Percentiles rank a stretch among this genome's conserved stretches.
Evolutionary conservation across 2,329 filamentous ascomycete species (phyloP).

Genomic region (Cordyceps sp.): DNA sequence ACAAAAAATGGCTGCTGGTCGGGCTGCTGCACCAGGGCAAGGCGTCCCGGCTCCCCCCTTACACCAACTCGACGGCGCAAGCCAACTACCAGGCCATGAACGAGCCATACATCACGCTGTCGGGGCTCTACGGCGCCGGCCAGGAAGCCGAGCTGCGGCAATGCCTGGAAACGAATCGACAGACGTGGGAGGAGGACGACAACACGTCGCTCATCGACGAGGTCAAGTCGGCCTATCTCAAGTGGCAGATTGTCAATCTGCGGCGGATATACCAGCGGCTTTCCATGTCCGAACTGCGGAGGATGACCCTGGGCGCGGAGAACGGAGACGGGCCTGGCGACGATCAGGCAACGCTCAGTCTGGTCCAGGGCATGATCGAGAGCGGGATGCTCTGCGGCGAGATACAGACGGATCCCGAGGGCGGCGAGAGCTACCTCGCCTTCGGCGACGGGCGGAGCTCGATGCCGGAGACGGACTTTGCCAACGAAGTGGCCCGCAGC

Average conservation of each 20-base stretch:
- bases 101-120: slow-evolving; percentile 56
- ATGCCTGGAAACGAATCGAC: slow-evolving; percentile 33
- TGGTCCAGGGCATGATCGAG: slow-evolving; percentile 39
- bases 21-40: slow-evolving; percentile 55
- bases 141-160: slow-evolving; percentile 37
- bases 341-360: slow-evolving; percentile 24
- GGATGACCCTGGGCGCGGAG: slow-evolving; percentile 34
- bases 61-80: slow-evolving; percentile 32
- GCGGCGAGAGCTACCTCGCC: slow-evolving; percentile 27
- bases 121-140: slow-evolving; percentile 44
- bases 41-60: slow-evolving; percentile 34
- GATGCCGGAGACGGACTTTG: slow-evolving; percentile 33
- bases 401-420: slow-evolving; percentile 27
- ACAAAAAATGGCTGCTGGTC: slow-evolving; percentile 80
- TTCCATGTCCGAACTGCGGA: slow-evolving; percentile 34
- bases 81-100: slow-evolving; percentile 41
- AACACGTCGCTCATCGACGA: slow-evolving; percentile 57
- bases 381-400: slow-evolving; percentile 34
- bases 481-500: slow-evolving; percentile 24
- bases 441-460: slow-evolving; percentile 27
- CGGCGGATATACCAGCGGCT: slow-evolving; percentile 52
- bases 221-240: slow-evolving; percentile 54
- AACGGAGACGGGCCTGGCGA: slow-evolving; percentile 26
- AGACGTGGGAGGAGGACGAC: slow-evolving; percentile 52
- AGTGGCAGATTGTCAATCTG: slow-evolving; percentile 59